These are phyloP conservation scores for Malassezia dermatis DNA, from an alignment of 1,284 basidiomycete species.

Conservation along the genomic window DNA sequence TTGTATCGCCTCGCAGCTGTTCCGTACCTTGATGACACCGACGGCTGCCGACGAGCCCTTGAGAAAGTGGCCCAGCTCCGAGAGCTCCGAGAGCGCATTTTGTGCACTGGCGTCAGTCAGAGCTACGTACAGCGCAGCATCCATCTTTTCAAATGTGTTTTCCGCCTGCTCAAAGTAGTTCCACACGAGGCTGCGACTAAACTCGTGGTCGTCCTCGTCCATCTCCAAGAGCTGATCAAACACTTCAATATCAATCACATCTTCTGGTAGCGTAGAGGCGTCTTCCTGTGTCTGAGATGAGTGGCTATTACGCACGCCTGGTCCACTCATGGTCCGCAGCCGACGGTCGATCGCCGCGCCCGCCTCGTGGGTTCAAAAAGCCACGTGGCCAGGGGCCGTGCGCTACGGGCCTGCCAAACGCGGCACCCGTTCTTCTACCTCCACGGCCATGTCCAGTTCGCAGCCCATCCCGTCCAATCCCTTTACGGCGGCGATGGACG, in stretches of 20 bases:
- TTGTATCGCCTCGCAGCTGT: conserved; percentile 77
- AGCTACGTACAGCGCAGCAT: conserved; percentile 61
- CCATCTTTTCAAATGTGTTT: conserved; percentile 67
- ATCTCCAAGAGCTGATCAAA: conserved; percentile 79
- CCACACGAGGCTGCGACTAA: conserved; percentile 64
- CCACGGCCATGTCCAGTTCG: not conserved
- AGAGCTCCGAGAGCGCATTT: conserved; percentile 56
- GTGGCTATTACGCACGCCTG: not conserved
- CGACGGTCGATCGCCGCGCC: not conserved
- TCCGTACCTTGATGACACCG: conserved; percentile 68
- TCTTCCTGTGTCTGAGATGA: not conserved
- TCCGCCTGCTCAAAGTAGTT: conserved; percentile 61
- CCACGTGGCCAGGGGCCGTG: not conserved
- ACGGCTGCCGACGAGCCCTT: conserved; percentile 88
- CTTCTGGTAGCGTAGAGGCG: not conserved
- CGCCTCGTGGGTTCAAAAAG: not conserved
- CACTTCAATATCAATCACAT: conserved; percentile 63
- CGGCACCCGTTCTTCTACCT: not conserved
- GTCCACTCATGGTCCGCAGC: conserved; percentile 6
- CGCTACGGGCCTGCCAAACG: not conserved
- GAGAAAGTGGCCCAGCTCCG: conserved; percentile 75
- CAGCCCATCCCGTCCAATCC: not conserved
- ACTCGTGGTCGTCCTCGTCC: conserved; percentile 68
- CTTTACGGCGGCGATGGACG: not conserved
- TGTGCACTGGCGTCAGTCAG: conserved; percentile 29